Conservation (phyloP, 257 asterid species). For the Solanum ossicruentum region DNA sequence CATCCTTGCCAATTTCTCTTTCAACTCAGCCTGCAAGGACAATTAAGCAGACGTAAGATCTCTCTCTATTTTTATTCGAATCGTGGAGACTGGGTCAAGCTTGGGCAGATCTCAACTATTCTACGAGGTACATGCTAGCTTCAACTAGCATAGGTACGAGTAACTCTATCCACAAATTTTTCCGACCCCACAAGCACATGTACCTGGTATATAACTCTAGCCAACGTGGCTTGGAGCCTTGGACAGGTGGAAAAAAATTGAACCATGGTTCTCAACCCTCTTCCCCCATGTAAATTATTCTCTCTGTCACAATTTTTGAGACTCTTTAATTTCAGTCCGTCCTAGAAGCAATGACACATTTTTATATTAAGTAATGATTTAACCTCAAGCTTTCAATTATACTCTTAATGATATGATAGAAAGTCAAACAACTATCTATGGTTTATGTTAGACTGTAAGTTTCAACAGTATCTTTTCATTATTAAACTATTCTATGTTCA, state of each 20-base stretch:
- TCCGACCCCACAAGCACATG: background rate
- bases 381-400: background rate
- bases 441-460: background rate
- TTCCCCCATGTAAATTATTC: background rate
- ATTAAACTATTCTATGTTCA: background rate
- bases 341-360: background rate
- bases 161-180: background rate
- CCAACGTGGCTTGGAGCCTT: background rate
- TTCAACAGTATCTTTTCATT: background rate
- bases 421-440: background rate
- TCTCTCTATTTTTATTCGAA: background rate
- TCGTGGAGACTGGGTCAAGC: background rate
- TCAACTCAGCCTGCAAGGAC: conserved; percentile 45
- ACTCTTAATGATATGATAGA: background rate
- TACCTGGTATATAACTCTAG: background rate
- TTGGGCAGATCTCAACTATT: background rate
- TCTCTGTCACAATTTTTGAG: background rate
- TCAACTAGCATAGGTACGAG: background rate
- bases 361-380: background rate
- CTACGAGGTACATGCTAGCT: background rate
- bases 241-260: background rate
- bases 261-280: background rate
- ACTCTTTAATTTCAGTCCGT: background rate
- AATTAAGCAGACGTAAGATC: background rate
- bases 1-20: conserved; percentile 55